These are phyloP conservation scores for Spergularia marina DNA, from an alignment of 148 eudicot genomes.

Conservation along the genomic window DNA sequence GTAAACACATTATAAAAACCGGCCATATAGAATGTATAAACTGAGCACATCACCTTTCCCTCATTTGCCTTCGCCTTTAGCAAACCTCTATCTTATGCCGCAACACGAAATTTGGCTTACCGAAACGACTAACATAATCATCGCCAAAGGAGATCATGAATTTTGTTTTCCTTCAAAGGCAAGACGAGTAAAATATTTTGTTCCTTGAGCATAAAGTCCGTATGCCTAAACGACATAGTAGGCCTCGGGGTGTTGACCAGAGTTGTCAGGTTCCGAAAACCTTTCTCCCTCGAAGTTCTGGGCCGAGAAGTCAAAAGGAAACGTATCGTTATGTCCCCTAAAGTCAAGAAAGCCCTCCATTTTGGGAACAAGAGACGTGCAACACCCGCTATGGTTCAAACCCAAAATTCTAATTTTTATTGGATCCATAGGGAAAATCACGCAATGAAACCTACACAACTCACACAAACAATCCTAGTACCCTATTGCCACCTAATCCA, in stretches of 20 bases:
- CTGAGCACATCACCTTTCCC: too few species aligned
- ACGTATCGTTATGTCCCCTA: slow-evolving; percentile 27
- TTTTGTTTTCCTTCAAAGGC: slow-evolving; percentile 49
- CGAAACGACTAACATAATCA: slow-evolving; percentile 4
- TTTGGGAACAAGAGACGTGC: slow-evolving; percentile 10
- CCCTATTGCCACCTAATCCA: too few species aligned
- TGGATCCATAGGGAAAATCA: too few species aligned
- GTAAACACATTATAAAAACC: too few species aligned
- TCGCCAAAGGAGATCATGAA: slow-evolving; percentile 25
- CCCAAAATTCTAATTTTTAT: too few species aligned
- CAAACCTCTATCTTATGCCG: background rate
- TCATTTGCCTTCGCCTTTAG: background rate
- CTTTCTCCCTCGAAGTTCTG: too few species aligned
- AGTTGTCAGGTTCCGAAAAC: slow-evolving; percentile 36
- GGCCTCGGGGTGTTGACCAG: slow-evolving; percentile 25
- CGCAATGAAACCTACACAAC: too few species aligned
- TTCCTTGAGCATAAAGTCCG: slow-evolving; percentile 35
- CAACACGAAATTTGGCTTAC: background rate
- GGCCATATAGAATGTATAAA: too few species aligned
- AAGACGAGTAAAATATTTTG: slow-evolving; percentile 45
- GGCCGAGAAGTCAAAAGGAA: too few species aligned
- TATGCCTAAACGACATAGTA: slow-evolving; percentile 23
- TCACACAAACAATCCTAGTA: too few species aligned
- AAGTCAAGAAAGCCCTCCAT: slow-evolving; percentile 25
- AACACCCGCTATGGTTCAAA: background rate